phyloP scores from a whole-genome alignment of 495 filamentous ascomycete species.

The Aspergillus kassunensis region DNA sequence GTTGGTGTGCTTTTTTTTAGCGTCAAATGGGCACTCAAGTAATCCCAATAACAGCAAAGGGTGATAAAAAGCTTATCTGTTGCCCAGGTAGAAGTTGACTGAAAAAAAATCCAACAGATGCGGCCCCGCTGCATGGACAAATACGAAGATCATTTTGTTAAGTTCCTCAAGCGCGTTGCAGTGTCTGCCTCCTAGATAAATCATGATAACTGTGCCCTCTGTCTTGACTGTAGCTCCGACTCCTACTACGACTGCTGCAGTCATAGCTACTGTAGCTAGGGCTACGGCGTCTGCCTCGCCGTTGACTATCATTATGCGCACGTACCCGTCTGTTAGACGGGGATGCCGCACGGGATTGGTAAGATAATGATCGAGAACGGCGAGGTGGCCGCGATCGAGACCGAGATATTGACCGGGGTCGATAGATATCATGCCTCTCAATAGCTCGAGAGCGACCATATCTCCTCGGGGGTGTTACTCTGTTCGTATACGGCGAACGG shows the following conservation, averaged over 20 bases:
- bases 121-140: not conserved
- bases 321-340: conserved; percentile 30
- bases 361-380: conserved; percentile 38
- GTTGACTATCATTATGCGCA: conserved; percentile 27
- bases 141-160: not conserved
- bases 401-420: conserved; percentile 42
- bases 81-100: no score
- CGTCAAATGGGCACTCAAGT: not conserved
- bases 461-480: conserved; percentile 35
- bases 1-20: conserved; percentile 93
- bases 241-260: conserved; percentile 44
- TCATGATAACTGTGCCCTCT: conserved; percentile 34
- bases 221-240: conserved; percentile 40
- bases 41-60: no score
- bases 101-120: no score
- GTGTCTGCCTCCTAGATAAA: conserved; percentile 8
- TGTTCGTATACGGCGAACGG: conserved; percentile 23
- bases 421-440: conserved; percentile 49
- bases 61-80: no score
- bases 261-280: conserved; percentile 54
- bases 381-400: conserved; percentile 44
- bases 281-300: conserved; percentile 44
- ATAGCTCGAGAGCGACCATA: conserved; percentile 34
- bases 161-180: not conserved
- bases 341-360: conserved; percentile 26